Evolutionary conservation across 768 basidiomycete genomes (phyloP), one percentile per base, ranked within the genome.

Genomic region (Kwoniella mangroviensis): DNA sequence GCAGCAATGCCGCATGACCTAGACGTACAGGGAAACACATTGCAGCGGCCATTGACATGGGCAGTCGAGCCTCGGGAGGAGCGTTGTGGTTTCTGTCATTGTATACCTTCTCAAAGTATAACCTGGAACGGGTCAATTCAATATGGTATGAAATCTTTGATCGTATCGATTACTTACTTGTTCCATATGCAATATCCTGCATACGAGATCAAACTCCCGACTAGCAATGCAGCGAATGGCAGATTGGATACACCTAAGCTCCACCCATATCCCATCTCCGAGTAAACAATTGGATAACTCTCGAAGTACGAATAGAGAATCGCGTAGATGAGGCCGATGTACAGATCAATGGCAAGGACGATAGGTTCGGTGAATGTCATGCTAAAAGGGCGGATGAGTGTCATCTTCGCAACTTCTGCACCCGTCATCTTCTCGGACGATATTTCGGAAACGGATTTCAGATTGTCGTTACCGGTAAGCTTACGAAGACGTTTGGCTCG

Each of bases 401-500:
- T 75, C 71, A 65, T 75, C 24, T 64, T 68, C 34, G 65, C 77
- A 24, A 78, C 64, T 19, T 74, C 73, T 3, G 42, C 56, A 13
- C 56, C 49, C 9, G 73, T 72, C 73, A 79, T 70, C 6, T 73
- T 51, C 17, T 72, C 71, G 21, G 72, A 52, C 4, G 80, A 77
- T 49, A 82, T 64, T 70, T 84, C 84, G 45, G 69, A 68, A 17
- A 78, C 70, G 5, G 80, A 77, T 56, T 75, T 69, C 58, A 84
- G 71, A 6, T 76, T 52, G 15, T 68, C 21, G 79, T 84, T 84
- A 12, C 83, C 81, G 19, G 84, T 84, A 17, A 84, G 67, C 54
- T 80, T 80, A 41, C 84, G 81, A 3, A 85, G 81, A 3, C 84
- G 75, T 24, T 75, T 65, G 17, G 84, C 84, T 22, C 84, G 83